phyloP scores from a whole-genome alignment of 345 rosid genomes.

The thale cress (Arabidopsis thaliana) region TAIR10.1 NC_003076.8:21953501-21954000 shows the following conservation, averaged over 20 bases:
- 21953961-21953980: constrained; percentile 8
- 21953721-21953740: neutral
- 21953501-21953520: constrained; percentile 40
- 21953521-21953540: constrained; percentile 36
- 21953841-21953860: constrained; percentile 5
- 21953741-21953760: constrained; percentile 14
- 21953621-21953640: constrained; percentile 42
- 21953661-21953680: constrained; percentile 21
- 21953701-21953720: constrained; percentile 14
- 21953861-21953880: constrained; percentile 16
- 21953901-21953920: constrained; percentile 1
- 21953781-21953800: neutral
- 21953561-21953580: constrained; percentile 39
- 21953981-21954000: constrained; percentile 25
- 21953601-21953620: constrained; percentile 38
- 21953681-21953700: constrained; percentile 18
- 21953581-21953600: constrained; percentile 36
- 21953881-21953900: constrained; percentile 22
- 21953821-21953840: constrained; percentile 16
- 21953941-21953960: constrained; percentile 22
- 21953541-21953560: neutral
- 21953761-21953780: constrained; percentile 7
- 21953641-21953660: constrained; percentile 10
- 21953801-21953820: neutral
- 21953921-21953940: neutral